Conservation (phyloP, 1,284 basidiomycete species). For the Tilletia horrida region DNA sequence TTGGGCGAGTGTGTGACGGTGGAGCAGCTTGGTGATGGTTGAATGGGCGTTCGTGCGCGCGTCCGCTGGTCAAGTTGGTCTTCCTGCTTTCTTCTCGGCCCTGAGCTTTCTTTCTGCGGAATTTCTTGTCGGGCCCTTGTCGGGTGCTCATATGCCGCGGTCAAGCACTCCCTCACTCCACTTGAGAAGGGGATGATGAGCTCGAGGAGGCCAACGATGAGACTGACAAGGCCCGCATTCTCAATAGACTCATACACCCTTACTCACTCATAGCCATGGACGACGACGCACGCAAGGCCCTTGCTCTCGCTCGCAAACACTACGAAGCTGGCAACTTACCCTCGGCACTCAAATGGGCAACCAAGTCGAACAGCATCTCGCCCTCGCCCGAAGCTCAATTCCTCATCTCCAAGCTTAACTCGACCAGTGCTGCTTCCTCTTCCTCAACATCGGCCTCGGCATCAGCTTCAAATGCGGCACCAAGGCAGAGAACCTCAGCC, state of each 20-base stretch:
- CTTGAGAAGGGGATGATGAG: not conserved
- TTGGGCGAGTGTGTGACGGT: slow-evolving; percentile 9
- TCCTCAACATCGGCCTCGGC: slow-evolving; percentile 4
- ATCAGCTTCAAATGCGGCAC: slow-evolving; percentile 24
- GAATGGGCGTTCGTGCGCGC: not conserved
- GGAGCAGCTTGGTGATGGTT: not conserved
- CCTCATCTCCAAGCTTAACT: slow-evolving; percentile 64
- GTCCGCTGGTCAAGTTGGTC: not conserved
- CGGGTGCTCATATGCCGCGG: not conserved
- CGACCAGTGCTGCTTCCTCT: not conserved
- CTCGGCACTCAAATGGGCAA: slow-evolving; percentile 77
- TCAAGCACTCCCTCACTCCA: not conserved
- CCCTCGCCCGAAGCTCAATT: slow-evolving; percentile 73
- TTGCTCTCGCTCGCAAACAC: slow-evolving; percentile 50
- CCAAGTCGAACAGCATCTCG: slow-evolving; percentile 82
- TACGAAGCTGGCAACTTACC: slow-evolving; percentile 43
- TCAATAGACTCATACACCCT: not conserved
- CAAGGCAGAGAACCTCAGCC: slow-evolving; percentile 53
- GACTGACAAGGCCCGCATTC: not conserved
- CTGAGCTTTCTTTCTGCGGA: not conserved
- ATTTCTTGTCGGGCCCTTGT: slow-evolving; percentile 11
- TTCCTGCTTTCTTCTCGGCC: slow-evolving; percentile 5
- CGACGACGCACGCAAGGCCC: slow-evolving; percentile 50
- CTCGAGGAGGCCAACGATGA: not conserved
- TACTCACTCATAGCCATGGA: slow-evolving; percentile 23